Conservation (phyloP, 305 asterid species). For the Solanum aculeatissimum region DNA sequence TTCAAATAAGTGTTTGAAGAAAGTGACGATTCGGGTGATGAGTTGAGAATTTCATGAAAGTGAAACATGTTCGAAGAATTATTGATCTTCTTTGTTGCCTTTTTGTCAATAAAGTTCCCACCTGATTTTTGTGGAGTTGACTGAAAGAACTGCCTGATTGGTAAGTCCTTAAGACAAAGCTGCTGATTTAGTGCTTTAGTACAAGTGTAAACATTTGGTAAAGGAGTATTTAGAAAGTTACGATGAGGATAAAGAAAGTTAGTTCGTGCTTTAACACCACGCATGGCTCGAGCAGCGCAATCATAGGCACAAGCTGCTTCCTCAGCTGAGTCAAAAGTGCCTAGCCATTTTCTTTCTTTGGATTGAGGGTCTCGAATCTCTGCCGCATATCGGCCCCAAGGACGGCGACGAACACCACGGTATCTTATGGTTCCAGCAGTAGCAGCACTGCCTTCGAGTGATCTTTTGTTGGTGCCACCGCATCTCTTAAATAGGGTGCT, state of each 20-base stretch:
- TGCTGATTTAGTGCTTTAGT: neutral
- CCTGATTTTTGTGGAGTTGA: neutral
- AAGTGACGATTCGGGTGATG: neutral
- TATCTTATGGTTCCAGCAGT: constrained; percentile 28
- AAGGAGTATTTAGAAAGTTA: no score
- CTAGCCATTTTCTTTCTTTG: constrained; percentile 81
- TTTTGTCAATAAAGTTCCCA: no score
- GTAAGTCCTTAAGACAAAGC: neutral
- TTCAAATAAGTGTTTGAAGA: neutral
- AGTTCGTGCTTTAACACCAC: constrained; percentile 74
- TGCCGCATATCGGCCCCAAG: constrained; percentile 94
- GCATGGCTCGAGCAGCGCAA: constrained; percentile 88
- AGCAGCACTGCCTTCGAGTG: constrained; percentile 20
- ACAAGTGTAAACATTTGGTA: neutral
- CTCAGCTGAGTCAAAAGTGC: constrained; percentile 91
- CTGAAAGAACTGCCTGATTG: neutral
- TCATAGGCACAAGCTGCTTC: constrained; percentile 95
- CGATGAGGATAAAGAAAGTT: constrained; percentile 54
- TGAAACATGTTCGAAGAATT: neutral
- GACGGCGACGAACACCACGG: constrained; percentile 92
- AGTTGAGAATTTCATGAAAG: neutral
- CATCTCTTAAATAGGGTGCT: no score
- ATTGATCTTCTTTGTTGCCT: no score
- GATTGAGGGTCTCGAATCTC: constrained; percentile 83
- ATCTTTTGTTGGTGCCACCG: constrained; percentile 13